Percentiles rank a stretch among this genome's conserved stretches.
phyloP scores from a whole-genome alignment of 1,139 yeast species.

The Hansenula anomala region DNA sequence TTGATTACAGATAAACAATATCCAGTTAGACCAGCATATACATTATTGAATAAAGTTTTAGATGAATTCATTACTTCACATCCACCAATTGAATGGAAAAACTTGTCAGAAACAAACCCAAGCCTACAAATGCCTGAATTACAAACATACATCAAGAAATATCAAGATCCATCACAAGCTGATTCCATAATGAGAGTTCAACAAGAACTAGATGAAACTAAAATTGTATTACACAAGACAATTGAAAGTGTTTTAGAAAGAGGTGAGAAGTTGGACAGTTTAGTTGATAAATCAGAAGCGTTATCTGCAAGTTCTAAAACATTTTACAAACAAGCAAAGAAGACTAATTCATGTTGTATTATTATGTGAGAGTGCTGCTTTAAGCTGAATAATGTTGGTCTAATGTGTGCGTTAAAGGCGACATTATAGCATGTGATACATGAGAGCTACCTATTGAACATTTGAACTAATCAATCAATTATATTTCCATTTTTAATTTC shows the following conservation, averaged over 20 bases:
- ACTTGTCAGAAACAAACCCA: conserved; percentile 42
- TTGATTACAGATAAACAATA: conserved; percentile 91
- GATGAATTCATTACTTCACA: conserved; percentile 88
- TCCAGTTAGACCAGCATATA: conserved; percentile 97
- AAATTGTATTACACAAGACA: conserved; percentile 92
- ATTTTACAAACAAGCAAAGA: conserved; percentile 96
- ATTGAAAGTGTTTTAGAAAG: conserved; percentile 92
- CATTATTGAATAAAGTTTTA: conserved; percentile 81
- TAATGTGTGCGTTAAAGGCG: too few species aligned
- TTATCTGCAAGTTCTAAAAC: conserved; percentile 82
- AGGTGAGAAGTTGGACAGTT: conserved; percentile 90
- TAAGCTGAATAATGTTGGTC: too few species aligned
- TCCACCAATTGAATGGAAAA: conserved; percentile 69
- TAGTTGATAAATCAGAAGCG: conserved; percentile 94
- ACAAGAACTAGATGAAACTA: conserved; percentile 96
- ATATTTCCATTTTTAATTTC: too few species aligned
- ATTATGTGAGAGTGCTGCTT: too few species aligned
- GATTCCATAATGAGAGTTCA: conserved; percentile 97
- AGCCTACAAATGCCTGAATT: conserved; percentile 57
- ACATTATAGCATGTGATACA: too few species aligned
- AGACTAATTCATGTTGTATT: conserved; percentile 93
- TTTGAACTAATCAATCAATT: too few species aligned
- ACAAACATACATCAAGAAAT: conserved; percentile 67
- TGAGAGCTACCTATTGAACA: too few species aligned
- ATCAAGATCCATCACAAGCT: conserved; percentile 96